phyloP scores from a whole-genome alignment of 441 rosid genomes.

The Mallotus repandus region DNA sequence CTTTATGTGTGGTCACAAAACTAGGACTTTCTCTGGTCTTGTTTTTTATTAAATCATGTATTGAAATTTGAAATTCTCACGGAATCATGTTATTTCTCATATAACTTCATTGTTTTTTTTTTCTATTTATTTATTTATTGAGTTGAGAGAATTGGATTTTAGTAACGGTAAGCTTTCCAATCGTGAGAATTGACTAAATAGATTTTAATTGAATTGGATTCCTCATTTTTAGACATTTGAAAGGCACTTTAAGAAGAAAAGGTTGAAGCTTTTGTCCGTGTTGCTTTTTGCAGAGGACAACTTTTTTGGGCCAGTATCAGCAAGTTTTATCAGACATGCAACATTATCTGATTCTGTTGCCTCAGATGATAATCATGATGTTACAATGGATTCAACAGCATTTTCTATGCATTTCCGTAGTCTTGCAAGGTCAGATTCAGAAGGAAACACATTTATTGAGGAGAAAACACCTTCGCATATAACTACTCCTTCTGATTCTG shows the following conservation, averaged over 20 bases:
- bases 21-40: too few species aligned
- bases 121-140: too few species aligned
- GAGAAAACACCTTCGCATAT: slow-evolving; percentile 56
- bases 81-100: too few species aligned
- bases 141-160: too few species aligned
- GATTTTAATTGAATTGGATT: too few species aligned
- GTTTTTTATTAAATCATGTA: too few species aligned
- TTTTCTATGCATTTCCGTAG: slow-evolving; percentile 93
- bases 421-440: slow-evolving; percentile 70
- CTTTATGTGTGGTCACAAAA: background rate
- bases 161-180: too few species aligned
- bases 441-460: slow-evolving; percentile 45
- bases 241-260: background rate
- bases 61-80: too few species aligned
- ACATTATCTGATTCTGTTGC: slow-evolving; percentile 63
- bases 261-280: slow-evolving; percentile 20
- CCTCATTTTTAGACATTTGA: too few species aligned
- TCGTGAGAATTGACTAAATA: too few species aligned
- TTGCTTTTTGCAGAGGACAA: slow-evolving; percentile 50
- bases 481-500: slow-evolving; percentile 43
- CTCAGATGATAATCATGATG: slow-evolving; percentile 70
- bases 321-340: slow-evolving; percentile 75
- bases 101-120: too few species aligned
- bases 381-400: slow-evolving; percentile 92
- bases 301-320: slow-evolving; percentile 89